Conservation (phyloP, 805 yeast genomes). For the Scheffersomyces lignosus region DNA sequence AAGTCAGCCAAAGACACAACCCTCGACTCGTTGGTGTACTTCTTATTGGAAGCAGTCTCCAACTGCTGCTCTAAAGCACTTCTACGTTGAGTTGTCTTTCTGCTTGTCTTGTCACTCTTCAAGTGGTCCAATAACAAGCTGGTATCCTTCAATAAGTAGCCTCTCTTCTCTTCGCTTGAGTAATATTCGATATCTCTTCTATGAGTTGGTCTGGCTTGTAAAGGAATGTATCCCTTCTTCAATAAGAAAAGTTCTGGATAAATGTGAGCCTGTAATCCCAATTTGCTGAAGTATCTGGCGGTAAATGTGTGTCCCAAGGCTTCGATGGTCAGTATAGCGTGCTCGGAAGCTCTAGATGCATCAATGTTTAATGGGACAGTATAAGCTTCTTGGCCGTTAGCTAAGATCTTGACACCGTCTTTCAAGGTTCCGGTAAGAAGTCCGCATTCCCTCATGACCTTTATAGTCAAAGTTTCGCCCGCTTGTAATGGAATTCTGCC, state of each 20-base stretch:
- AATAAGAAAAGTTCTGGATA: conserved; percentile 68
- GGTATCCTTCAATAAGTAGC: conserved; percentile 58
- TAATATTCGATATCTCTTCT: conserved; percentile 80
- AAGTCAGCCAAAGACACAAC: conserved; percentile 10
- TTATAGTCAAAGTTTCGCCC: conserved; percentile 71
- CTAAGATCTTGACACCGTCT: conserved; percentile 83
- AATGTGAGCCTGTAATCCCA: conserved; percentile 74
- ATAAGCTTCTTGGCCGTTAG: conserved; percentile 53
- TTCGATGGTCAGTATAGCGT: conserved; percentile 76
- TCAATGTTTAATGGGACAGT: conserved; percentile 71
- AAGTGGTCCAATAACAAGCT: conserved; percentile 40
- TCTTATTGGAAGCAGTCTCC: conserved; percentile 26
- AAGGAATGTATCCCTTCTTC: conserved; percentile 77
- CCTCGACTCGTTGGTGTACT: conserved; percentile 9
- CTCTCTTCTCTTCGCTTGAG: conserved; percentile 68
- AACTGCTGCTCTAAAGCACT: conserved; percentile 38
- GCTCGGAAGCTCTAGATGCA: conserved; percentile 75
- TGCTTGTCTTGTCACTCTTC: conserved; percentile 15
- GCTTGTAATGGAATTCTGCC: conserved; percentile 61
- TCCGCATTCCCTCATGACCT: conserved; percentile 73
- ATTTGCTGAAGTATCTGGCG: conserved; percentile 62
- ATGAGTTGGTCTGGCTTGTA: conserved; percentile 81
- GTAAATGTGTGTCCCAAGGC: conserved; percentile 70
- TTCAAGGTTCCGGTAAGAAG: conserved; percentile 66
- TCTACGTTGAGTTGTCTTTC: conserved; percentile 27